Evolutionary conservation across 306 rosid species (phyloP).

Genomic region (Prunus armeniaca): DNA sequence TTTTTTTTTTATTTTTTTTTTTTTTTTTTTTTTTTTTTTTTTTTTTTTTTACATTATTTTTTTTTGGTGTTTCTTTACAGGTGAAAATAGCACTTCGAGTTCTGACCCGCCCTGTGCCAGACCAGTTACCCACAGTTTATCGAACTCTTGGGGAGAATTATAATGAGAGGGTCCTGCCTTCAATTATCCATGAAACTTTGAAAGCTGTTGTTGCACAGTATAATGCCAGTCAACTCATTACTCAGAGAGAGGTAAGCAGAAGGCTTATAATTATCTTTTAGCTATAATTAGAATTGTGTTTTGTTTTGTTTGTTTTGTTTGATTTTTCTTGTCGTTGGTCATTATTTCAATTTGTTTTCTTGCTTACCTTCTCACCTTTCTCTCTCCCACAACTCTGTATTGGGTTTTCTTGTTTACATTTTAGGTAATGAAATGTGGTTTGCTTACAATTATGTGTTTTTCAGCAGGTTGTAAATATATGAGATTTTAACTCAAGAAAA

Average conservation of each 20-base stretch:
- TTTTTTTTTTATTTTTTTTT: not conserved
- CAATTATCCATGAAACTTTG: slow-evolving; percentile 81
- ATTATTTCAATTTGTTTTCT: not conserved
- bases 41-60: not conserved
- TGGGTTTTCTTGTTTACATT: not conserved
- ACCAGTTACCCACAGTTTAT: slow-evolving; percentile 63
- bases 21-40: not conserved
- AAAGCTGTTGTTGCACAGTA: slow-evolving; percentile 84
- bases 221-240: slow-evolving; percentile 88
- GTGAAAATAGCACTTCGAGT: slow-evolving; percentile 80
- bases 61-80: slow-evolving; percentile 35
- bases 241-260: slow-evolving; percentile 78
- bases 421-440: not conserved
- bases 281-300: not conserved
- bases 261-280: not conserved
- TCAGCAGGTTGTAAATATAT: not conserved
- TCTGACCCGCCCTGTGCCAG: slow-evolving; percentile 71
- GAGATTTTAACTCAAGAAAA: not conserved
- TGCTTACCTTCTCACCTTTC: not conserved
- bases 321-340: no score
- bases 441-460: not conserved
- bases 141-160: slow-evolving; percentile 73
- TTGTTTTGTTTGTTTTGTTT: not conserved
- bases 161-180: slow-evolving; percentile 71
- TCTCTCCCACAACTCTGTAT: not conserved